A percentile compares a stretch with the other conserved stretches of the same genome.
phyloP scores from a whole-genome alignment of 78 protist species.

The Cavenderia fasciculata region DNA sequence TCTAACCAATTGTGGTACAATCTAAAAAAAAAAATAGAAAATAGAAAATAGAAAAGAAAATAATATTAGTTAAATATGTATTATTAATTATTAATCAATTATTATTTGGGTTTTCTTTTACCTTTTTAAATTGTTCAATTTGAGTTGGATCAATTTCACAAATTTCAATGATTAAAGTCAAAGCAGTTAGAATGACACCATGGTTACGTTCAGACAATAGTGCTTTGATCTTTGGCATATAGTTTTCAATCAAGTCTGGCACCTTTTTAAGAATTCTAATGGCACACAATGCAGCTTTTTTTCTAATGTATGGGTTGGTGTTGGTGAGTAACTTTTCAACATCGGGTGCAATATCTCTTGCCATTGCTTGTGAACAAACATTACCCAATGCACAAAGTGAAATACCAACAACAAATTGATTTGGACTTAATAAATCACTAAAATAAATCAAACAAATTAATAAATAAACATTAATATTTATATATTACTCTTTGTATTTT shows the following conservation, averaged over 20 bases:
- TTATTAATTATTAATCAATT: neutral
- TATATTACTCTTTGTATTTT: no score
- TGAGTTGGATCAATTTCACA: constrained; percentile 44
- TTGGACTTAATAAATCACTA: constrained; percentile 87
- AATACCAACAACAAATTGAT: constrained; percentile 94
- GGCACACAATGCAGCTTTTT: constrained; percentile 96
- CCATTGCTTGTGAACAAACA: constrained; percentile 95
- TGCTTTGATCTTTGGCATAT: constrained; percentile 67
- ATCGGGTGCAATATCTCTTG: constrained; percentile 95
- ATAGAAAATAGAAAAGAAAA: no score
- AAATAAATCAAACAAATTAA: neutral
- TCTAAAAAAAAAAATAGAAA: constrained; percentile 5
- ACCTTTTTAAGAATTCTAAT: constrained; percentile 90
- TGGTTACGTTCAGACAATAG: constrained; percentile 83
- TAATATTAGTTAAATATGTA: neutral
- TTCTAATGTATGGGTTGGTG: constrained; percentile 93
- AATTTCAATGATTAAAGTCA: constrained; percentile 91
- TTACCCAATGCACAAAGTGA: constrained; percentile 96
- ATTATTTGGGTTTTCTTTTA: neutral
- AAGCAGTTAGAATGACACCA: constrained; percentile 91
- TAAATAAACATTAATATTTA: no score
- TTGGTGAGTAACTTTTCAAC: constrained; percentile 91
- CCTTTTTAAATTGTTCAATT: constrained; percentile 55
- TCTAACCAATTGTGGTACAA: constrained; percentile 84
- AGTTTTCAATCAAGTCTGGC: constrained; percentile 93